A percentile compares a stretch with the other conserved stretches of the same genome.
Evolutionary conservation across 495 filamentous ascomycete genomes (phyloP).

Genomic region (Geoglossum glabrum): DNA sequence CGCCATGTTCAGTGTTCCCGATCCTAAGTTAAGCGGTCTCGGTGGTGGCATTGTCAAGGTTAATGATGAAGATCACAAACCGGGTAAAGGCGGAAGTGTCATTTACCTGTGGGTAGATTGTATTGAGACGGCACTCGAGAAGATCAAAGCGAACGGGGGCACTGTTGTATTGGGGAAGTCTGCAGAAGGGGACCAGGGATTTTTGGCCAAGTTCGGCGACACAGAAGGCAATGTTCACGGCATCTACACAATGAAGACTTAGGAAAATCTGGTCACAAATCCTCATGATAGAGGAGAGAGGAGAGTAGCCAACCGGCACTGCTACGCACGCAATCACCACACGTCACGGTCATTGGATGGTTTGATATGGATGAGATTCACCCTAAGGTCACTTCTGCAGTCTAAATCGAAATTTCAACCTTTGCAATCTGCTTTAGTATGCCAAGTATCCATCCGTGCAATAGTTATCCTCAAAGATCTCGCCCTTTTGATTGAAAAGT

Average conservation of each 20-base stretch:
- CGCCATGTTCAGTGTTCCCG: conserved; percentile 3
- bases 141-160: neutral
- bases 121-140: neutral
- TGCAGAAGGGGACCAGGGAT: neutral
- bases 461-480: no score
- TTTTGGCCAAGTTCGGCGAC: neutral
- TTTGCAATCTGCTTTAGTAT: neutral
- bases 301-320: neutral
- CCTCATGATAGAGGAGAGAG: neutral
- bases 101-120: conserved; percentile 2
- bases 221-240: conserved; percentile 4
- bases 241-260: conserved; percentile 1
- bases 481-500: no score
- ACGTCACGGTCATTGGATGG: no score
- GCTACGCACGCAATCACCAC: neutral
- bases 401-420: neutral
- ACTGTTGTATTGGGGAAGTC: neutral
- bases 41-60: conserved; percentile 1
- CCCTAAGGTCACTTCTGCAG: neutral
- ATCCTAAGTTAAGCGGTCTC: neutral
- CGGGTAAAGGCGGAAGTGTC: neutral
- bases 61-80: neutral
- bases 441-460: neutral
- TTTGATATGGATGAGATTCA: neutral
- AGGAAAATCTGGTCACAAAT: neutral